These are phyloP conservation scores for Hypoxylon sp. DNA, from an alignment of 2,329 filamentous ascomycete species.

Conservation along the genomic window DNA sequence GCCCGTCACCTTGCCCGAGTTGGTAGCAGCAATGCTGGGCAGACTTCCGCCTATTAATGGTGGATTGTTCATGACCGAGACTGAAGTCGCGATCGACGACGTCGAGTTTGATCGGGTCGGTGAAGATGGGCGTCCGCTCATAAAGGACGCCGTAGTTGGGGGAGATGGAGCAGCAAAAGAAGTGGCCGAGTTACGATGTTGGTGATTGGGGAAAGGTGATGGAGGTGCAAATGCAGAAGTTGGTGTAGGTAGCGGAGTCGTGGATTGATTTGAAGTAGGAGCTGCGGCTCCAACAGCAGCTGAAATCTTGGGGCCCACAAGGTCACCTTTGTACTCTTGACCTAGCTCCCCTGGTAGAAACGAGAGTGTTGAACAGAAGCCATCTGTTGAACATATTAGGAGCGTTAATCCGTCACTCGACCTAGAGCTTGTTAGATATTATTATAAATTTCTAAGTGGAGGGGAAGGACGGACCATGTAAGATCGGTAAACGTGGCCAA, in stretches of 20 bases:
- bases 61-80: conserved; percentile 80
- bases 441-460: not conserved
- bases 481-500: conserved; percentile 98
- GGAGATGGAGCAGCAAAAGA: conserved; percentile 72
- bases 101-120: conserved; percentile 89
- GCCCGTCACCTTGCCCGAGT: conserved; percentile 73
- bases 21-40: conserved; percentile 81
- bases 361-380: conserved; percentile 93
- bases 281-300: conserved; percentile 57
- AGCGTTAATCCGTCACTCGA: conserved; percentile 83
- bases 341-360: conserved; percentile 89
- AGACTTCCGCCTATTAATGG: conserved; percentile 83
- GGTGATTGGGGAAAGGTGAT: conserved; percentile 70
- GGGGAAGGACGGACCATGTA: conserved; percentile 78
- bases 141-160: conserved; percentile 70
- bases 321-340: conserved; percentile 80
- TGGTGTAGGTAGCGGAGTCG: conserved; percentile 80
- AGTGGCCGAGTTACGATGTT: conserved; percentile 71
- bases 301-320: conserved; percentile 65
- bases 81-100: conserved; percentile 81
- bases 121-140: conserved; percentile 78
- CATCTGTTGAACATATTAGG: conserved; percentile 97
- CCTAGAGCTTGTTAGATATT: conserved; percentile 63
- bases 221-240: conserved; percentile 74
- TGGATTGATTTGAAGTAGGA: conserved; percentile 72